phyloP scores from a whole-genome alignment of 108 stramenopile species.

The Phaeodactylum tricornutum region DNA sequence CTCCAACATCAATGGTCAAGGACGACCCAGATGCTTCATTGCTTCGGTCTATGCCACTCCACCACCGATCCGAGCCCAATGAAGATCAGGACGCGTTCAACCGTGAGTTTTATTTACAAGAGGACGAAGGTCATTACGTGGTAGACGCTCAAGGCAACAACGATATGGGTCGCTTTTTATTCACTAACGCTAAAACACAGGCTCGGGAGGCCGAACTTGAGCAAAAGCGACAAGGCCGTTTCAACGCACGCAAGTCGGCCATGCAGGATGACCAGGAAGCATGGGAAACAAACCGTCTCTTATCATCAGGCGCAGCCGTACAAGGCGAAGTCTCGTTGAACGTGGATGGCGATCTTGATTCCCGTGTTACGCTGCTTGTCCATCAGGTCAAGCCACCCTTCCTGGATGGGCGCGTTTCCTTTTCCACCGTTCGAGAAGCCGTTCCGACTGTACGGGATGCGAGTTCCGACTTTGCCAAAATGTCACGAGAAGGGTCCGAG shows the following conservation, averaged over 20 bases:
- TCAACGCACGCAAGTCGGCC: slow-evolving; percentile 52
- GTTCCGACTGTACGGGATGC: slow-evolving; percentile 84
- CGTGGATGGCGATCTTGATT: slow-evolving; percentile 47
- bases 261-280: slow-evolving; percentile 90
- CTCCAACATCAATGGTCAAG: slow-evolving; percentile 1
- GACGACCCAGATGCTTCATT: slow-evolving; percentile 2
- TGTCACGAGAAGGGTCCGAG: slow-evolving; percentile 83
- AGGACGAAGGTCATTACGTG: slow-evolving; percentile 64
- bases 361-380: slow-evolving; percentile 76
- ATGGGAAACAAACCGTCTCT: slow-evolving; percentile 92
- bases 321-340: slow-evolving; percentile 56
- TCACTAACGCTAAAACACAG: slow-evolving; percentile 61
- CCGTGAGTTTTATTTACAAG: slow-evolving; percentile 80
- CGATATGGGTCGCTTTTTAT: slow-evolving; percentile 72
- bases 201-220: slow-evolving; percentile 81
- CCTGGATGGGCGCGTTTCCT: slow-evolving; percentile 69
- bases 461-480: slow-evolving; percentile 85
- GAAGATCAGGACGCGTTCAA: slow-evolving; percentile 76
- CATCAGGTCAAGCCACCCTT: slow-evolving; percentile 98
- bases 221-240: slow-evolving; percentile 23
- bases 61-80: not conserved
- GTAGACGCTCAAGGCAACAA: slow-evolving; percentile 21
- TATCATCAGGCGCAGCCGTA: slow-evolving; percentile 80
- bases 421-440: slow-evolving; percentile 72
- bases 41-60: not conserved